These are phyloP conservation scores for Mortierella sp. DNA, from an alignment of 371 early-diverging fungal species.

Conservation along the genomic window DNA sequence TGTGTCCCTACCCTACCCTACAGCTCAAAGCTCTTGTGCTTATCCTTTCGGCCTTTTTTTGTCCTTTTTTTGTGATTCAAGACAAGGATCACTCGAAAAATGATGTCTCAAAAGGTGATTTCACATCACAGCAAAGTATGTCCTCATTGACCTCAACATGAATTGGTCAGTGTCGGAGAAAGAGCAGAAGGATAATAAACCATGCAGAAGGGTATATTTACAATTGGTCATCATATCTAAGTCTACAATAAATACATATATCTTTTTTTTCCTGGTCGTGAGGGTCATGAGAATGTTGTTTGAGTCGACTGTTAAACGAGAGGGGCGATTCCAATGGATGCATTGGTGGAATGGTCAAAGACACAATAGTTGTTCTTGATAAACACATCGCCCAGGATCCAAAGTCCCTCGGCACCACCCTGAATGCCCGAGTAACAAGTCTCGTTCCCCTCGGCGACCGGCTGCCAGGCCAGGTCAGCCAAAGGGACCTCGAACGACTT, in stretches of 20 bases:
- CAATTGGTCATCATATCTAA: background rate
- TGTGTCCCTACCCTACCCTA: no score
- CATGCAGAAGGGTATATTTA: conserved; percentile 1
- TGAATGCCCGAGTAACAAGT: conserved; percentile 13
- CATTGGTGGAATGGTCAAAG: conserved; percentile 36
- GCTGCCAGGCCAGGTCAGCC: background rate
- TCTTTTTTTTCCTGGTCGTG: background rate
- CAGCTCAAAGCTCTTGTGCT: no score
- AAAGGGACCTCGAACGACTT: conserved; percentile 8
- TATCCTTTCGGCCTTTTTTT: no score
- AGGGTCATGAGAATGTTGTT: background rate
- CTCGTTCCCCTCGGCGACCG: background rate
- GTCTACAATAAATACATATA: background rate
- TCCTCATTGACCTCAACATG: background rate
- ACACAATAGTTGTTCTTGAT: conserved; percentile 60
- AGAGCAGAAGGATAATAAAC: background rate
- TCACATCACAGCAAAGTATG: background rate
- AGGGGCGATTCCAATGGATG: conserved; percentile 22
- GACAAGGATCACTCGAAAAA: background rate
- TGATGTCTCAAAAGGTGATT: background rate
- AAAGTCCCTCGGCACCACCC: conserved; percentile 3
- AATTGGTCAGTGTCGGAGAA: no score
- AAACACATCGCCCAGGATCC: conserved; percentile 60
- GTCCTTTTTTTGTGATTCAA: background rate
- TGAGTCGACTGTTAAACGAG: background rate